Conservation (phyloP, 306 rosid species). For the Medicago lupulina region DNA sequence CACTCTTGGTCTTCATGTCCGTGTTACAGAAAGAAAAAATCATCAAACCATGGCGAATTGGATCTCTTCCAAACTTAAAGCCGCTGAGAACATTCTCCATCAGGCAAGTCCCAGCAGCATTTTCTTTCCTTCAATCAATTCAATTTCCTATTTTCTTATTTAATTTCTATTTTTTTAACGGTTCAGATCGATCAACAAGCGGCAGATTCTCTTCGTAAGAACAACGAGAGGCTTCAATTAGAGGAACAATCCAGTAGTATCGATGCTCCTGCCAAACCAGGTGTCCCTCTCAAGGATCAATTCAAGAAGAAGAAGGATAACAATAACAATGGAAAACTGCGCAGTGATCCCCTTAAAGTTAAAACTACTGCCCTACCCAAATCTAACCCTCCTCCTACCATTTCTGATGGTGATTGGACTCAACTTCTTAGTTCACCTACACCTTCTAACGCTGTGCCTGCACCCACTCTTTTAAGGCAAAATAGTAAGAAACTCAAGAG, state of each 20-base stretch:
- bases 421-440: slow-evolving; percentile 72
- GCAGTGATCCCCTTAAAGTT: slow-evolving; percentile 58
- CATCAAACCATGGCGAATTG: slow-evolving; percentile 74
- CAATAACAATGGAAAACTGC: slow-evolving; percentile 60
- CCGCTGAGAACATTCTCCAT: slow-evolving; percentile 90
- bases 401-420: slow-evolving; percentile 91
- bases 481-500: slow-evolving; percentile 59
- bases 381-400: slow-evolving; percentile 46
- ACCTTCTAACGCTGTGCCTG: slow-evolving; percentile 48
- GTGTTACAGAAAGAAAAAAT: too few species aligned
- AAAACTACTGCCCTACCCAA: slow-evolving; percentile 43
- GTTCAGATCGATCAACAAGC: slow-evolving; percentile 97
- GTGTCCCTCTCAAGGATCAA: slow-evolving; percentile 79
- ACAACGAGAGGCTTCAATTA: slow-evolving; percentile 59
- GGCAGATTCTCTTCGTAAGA: slow-evolving; percentile 87
- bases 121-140: too few species aligned
- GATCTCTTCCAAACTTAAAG: slow-evolving; percentile 98
- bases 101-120: slow-evolving; percentile 70
- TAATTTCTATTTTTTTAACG: not conserved
- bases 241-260: slow-evolving; percentile 52
- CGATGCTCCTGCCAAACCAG: slow-evolving; percentile 56
- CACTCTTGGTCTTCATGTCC: too few species aligned
- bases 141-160: too few species aligned
- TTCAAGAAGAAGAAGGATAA: slow-evolving; percentile 62
- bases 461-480: slow-evolving; percentile 57